Evolutionary conservation across 108 stramenopile species (phyloP).

Genomic region (Nitzschia sp.): DNA sequence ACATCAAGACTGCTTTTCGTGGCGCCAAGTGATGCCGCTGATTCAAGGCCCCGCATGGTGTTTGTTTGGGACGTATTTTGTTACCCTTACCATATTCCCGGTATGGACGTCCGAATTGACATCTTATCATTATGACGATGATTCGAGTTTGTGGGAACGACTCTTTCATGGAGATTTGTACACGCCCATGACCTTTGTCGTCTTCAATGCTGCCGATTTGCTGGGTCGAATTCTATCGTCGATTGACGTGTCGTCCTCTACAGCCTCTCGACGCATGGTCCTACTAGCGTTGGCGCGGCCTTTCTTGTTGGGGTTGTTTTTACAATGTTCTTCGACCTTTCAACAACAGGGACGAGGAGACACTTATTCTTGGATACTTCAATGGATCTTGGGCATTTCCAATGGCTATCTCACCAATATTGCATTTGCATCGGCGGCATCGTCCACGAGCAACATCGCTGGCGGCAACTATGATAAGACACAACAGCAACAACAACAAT

Average conservation of each 20-base stretch:
- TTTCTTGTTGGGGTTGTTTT: conserved; percentile 36
- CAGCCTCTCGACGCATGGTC: conserved; percentile 23
- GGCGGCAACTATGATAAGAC: background rate
- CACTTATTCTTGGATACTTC: conserved; percentile 35
- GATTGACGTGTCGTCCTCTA: background rate
- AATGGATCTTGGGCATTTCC: conserved; percentile 38
- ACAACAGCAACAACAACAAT: background rate
- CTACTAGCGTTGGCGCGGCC: conserved; percentile 19
- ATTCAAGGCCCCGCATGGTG: conserved; percentile 21
- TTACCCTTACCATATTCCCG: conserved; percentile 58
- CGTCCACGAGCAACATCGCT: conserved; percentile 4
- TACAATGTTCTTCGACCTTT: conserved; percentile 21
- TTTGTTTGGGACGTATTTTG: conserved; percentile 44
- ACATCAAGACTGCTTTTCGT: background rate
- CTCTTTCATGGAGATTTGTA: conserved; percentile 47
- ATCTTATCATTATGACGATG: conserved; percentile 33
- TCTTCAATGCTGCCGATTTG: conserved; percentile 63
- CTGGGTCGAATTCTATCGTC: conserved; percentile 37
- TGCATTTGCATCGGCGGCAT: conserved; percentile 43
- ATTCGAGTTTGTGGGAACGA: conserved; percentile 1
- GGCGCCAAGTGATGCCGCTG: background rate
- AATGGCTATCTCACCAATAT: conserved; percentile 49
- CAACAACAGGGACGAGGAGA: conserved; percentile 28
- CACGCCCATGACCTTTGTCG: conserved; percentile 47
- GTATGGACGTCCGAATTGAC: conserved; percentile 51